Evolutionary conservation across 2,329 filamentous ascomycete genomes (phyloP).

Genomic region (Diplodia seriata): DNA sequence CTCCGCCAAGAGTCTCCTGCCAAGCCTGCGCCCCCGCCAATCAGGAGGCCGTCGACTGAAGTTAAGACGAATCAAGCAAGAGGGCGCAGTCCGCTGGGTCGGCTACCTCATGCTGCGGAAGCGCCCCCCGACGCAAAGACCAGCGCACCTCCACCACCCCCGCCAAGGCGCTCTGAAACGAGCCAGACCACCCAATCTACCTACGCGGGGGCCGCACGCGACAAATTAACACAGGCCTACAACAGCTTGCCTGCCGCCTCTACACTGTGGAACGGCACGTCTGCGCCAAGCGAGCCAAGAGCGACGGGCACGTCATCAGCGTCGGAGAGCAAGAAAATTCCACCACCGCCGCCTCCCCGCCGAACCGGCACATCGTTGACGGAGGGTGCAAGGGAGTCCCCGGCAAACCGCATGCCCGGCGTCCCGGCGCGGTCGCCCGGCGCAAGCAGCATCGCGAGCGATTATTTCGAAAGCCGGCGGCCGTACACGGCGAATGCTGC

Average conservation of each 20-base stretch:
- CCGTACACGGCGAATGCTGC: constrained; percentile 30
- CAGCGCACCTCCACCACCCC: constrained; percentile 44
- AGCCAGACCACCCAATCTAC: constrained; percentile 38
- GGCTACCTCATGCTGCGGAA: constrained; percentile 37
- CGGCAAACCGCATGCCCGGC: constrained; percentile 3
- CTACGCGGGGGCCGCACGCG: constrained; percentile 48
- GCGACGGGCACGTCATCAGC: constrained; percentile 27
- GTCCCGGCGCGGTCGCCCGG: not conserved
- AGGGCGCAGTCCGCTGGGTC: constrained; percentile 39
- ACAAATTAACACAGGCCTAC: constrained; percentile 51
- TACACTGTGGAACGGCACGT: constrained; percentile 35
- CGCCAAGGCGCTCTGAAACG: constrained; percentile 38
- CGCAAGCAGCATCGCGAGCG: not conserved
- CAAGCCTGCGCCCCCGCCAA: constrained; percentile 38
- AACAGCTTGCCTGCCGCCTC: constrained; percentile 48
- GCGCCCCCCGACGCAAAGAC: constrained; percentile 39
- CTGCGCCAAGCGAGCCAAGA: constrained; percentile 21
- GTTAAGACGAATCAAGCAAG: constrained; percentile 24
- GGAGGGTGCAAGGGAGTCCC: constrained; percentile 5
- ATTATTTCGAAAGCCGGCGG: constrained; percentile 5
- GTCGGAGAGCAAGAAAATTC: constrained; percentile 34
- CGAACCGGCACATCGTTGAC: constrained; percentile 26
- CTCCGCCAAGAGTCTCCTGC: constrained; percentile 32
- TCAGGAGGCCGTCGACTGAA: constrained; percentile 40
- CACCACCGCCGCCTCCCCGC: constrained; percentile 33